Conservation (phyloP, 352 stramenopile genomes). For the Phytophthora constricta region DNA sequence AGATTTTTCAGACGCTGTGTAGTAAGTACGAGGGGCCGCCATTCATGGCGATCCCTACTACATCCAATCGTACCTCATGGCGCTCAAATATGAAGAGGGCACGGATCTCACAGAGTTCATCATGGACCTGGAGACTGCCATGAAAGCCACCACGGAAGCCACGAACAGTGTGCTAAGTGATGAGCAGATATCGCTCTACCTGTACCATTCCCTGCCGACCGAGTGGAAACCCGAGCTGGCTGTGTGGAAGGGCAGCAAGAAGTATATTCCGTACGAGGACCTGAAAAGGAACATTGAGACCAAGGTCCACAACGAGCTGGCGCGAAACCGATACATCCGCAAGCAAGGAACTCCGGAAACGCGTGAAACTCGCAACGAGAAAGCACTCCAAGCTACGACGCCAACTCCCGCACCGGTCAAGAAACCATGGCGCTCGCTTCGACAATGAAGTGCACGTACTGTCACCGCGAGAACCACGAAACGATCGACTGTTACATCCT, state of each 20-base stretch:
- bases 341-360: slow-evolving; percentile 17
- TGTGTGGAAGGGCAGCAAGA: slow-evolving; percentile 13
- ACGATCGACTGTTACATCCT: slow-evolving; percentile 21
- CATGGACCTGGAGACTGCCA: not conserved
- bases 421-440: slow-evolving; percentile 8
- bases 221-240: not conserved
- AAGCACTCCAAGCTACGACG: not conserved
- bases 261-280: slow-evolving; percentile 19
- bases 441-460: slow-evolving; percentile 11
- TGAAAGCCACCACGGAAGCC: not conserved
- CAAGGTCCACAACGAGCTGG: slow-evolving; percentile 14
- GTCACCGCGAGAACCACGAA: slow-evolving; percentile 10
- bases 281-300: slow-evolving; percentile 11
- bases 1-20: slow-evolving; percentile 14
- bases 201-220: slow-evolving; percentile 6
- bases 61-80: slow-evolving; percentile 17
- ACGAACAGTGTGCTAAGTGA: slow-evolving; percentile 14
- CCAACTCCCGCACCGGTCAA: not conserved
- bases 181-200: slow-evolving; percentile 12
- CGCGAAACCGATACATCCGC: slow-evolving; percentile 22
- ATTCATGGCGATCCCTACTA: slow-evolving; percentile 12
- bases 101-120: slow-evolving; percentile 14
- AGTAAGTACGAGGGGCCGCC: not conserved
- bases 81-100: slow-evolving; percentile 7
- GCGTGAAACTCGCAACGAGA: slow-evolving; percentile 3